Percentiles rank a stretch among this genome's conserved stretches.
Conservation (phyloP, 2,329 filamentous ascomycete species). For the Didymella arachidicola region DNA sequence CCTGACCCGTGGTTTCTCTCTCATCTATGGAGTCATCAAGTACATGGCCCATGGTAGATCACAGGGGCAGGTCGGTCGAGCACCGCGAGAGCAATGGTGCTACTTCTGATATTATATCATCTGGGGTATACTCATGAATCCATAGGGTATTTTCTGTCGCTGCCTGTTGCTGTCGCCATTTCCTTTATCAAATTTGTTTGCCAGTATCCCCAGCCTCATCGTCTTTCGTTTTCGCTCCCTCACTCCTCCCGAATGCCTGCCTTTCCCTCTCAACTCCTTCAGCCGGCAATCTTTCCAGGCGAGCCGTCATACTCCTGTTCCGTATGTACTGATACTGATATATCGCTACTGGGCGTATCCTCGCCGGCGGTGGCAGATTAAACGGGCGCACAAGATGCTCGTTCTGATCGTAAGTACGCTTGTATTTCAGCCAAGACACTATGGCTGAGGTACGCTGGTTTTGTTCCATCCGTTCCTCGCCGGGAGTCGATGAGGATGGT, state of each 20-base stretch:
- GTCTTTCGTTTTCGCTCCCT: no score
- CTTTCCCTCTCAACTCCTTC: not conserved
- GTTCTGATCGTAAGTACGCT: not conserved
- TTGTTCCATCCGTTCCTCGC: not conserved
- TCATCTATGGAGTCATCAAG: constrained; percentile 5
- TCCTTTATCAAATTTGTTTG: no score
- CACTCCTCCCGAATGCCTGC: no score
- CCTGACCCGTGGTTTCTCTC: not conserved
- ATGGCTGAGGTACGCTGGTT: not conserved
- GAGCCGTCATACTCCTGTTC: not conserved
- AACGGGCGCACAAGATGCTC: not conserved
- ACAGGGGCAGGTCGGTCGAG: constrained; percentile 1
- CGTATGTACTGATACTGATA: not conserved
- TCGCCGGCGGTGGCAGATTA: not conserved
- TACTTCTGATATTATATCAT: not conserved
- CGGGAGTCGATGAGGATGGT: not conserved
- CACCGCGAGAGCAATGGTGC: not conserved
- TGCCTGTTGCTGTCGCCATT: not conserved
- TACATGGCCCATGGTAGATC: not conserved
- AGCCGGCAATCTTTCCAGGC: not conserved
- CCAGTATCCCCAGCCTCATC: no score
- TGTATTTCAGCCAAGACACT: not conserved
- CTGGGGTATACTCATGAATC: no score
- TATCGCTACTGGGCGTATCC: not conserved
- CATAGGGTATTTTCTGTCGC: no score